phyloP scores from a whole-genome alignment of 139 green algal genomes.

The Coccomyxa sp. region DNA sequence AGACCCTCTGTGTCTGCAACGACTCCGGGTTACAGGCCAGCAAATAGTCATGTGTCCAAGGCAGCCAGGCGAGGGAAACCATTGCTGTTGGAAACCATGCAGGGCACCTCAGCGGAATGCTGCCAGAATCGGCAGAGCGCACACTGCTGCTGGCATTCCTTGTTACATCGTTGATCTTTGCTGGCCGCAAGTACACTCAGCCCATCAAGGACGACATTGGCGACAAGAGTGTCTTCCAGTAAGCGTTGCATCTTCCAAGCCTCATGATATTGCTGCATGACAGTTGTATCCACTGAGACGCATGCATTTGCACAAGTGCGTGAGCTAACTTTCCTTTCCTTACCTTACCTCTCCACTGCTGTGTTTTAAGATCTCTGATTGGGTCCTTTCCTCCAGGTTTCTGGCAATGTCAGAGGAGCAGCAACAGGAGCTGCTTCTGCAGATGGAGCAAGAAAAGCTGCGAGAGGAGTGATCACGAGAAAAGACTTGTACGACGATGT shows the following conservation, averaged over 20 bases:
- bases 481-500: too few relatives aligned
- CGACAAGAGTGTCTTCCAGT: slow-evolving; percentile 89
- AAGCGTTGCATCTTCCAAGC: slow-evolving; percentile 43
- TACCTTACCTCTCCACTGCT: background rate
- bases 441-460: background rate
- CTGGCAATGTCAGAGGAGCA: slow-evolving; percentile 14
- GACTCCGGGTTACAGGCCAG: too few relatives aligned
- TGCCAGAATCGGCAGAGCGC: slow-evolving; percentile 20
- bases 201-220: slow-evolving; percentile 91
- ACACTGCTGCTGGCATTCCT: slow-evolving; percentile 32
- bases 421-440: slow-evolving; percentile 12
- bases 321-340: background rate
- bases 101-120: slow-evolving; percentile 9
- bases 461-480: background rate
- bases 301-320: background rate
- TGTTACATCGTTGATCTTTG: slow-evolving; percentile 59
- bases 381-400: background rate
- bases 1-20: too few relatives aligned
- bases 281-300: background rate
- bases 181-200: slow-evolving; percentile 85
- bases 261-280: slow-evolving; percentile 11
- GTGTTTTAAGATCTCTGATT: background rate
- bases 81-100: too few relatives aligned
- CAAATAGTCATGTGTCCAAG: too few relatives aligned
- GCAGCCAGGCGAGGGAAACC: too few relatives aligned